A percentile compares a stretch with the other conserved stretches of the same genome.
Conservation (phyloP, 257 asterid genomes). For the Agastache rugosa region DNA sequence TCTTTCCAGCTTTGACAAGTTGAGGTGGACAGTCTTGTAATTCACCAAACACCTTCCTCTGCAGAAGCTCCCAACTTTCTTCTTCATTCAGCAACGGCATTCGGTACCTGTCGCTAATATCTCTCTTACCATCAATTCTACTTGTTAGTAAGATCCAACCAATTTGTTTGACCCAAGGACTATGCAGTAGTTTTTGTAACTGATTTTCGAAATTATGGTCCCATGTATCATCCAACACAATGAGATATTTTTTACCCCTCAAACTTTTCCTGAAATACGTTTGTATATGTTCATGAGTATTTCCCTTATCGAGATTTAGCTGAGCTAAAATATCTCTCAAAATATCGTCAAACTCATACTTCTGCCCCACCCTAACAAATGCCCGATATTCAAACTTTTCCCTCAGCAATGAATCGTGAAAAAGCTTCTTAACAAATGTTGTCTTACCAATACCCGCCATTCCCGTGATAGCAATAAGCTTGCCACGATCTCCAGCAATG, state of each 20-base stretch:
- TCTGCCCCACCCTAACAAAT: conserved; percentile 3
- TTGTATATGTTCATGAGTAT: background rate
- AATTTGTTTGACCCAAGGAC: background rate
- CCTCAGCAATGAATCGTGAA: background rate
- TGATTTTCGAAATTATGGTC: background rate
- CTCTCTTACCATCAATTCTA: background rate
- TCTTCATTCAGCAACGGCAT: background rate
- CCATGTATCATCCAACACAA: conserved; percentile 26
- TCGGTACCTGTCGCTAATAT: no score
- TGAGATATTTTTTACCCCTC: background rate
- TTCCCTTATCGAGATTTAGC: background rate
- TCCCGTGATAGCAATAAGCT: background rate
- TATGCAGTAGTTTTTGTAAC: no score
- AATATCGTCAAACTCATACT: background rate
- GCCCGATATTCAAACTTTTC: background rate
- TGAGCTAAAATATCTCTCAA: background rate
- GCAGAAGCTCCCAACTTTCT: conserved; percentile 18
- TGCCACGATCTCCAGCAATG: background rate
- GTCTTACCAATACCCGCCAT: conserved; percentile 8
- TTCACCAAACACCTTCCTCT: background rate
- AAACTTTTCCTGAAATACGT: background rate
- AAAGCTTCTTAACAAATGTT: background rate
- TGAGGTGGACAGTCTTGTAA: background rate
- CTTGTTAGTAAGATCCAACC: background rate
- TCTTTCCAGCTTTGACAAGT: background rate